A percentile compares a stretch with the other conserved stretches of the same genome.
These are phyloP conservation scores for Lentinus tigrinus DNA, from an alignment of 768 basidiomycete genomes.

Conservation along the genomic window DNA sequence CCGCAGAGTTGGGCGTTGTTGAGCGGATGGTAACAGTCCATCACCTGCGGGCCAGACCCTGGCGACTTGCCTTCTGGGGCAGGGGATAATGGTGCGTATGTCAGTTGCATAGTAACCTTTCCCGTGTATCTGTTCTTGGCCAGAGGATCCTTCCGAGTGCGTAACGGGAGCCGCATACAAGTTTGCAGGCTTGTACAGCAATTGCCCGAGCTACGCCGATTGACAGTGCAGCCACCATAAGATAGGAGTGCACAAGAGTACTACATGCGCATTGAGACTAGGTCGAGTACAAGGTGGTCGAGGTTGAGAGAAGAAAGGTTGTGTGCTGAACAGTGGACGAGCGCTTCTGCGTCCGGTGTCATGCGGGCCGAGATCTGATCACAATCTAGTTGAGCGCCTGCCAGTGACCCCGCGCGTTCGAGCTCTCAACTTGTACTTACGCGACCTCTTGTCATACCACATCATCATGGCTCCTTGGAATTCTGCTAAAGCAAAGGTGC, in stretches of 20 bases:
- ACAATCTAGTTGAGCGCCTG: not conserved
- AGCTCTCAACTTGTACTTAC: not conserved
- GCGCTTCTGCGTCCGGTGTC: not conserved
- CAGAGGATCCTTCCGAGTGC: not conserved
- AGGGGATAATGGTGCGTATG: not conserved
- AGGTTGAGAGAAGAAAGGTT: not conserved
- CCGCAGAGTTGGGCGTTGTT: not conserved
- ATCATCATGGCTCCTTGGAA: conserved; percentile 54
- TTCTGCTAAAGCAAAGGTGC: conserved; percentile 59
- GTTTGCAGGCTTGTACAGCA: too few species aligned
- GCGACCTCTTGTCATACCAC: not conserved
- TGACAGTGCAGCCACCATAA: too few species aligned
- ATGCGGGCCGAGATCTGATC: conserved; percentile 5
- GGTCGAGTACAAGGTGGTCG: too few species aligned
- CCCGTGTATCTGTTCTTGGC: not conserved
- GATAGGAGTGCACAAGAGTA: too few species aligned
- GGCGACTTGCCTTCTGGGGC: not conserved
- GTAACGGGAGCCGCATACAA: not conserved
- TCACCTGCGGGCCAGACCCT: not conserved
- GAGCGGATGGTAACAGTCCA: conserved; percentile 3
- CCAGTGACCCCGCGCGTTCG: not conserved
- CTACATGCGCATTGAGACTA: too few species aligned
- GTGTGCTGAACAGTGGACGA: too few species aligned
- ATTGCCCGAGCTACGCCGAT: too few species aligned
- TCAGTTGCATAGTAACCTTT: conserved; percentile 8